A percentile compares a stretch with the other conserved stretches of the same genome.
phyloP scores from a whole-genome alignment of 306 rosid genomes.

The Cucurbita ficifolia region DNA sequence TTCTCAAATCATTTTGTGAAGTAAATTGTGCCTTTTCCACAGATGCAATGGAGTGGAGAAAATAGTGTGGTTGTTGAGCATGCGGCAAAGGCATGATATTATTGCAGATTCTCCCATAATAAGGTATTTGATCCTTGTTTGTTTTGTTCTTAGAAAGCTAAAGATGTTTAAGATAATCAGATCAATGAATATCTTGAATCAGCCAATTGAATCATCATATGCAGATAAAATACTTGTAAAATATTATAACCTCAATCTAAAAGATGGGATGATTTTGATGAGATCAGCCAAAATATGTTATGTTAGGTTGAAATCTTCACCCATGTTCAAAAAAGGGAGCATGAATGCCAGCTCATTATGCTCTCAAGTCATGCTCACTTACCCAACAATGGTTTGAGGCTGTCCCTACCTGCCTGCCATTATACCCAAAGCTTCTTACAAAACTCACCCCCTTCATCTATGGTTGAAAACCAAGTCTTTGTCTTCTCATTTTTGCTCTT shows the following conservation, averaged over 20 bases:
- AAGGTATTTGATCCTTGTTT: neutral
- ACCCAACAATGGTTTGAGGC: constrained; percentile 1
- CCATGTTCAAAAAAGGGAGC: neutral
- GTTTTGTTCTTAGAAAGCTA: neutral
- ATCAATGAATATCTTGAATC: neutral
- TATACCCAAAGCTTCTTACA: neutral
- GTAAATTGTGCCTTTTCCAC: neutral
- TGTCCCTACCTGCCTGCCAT: constrained; percentile 9
- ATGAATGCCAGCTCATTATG: neutral
- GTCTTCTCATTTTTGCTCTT: neutral
- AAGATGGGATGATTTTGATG: neutral
- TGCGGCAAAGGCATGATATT: neutral
- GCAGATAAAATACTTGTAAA: neutral
- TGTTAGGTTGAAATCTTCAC: neutral
- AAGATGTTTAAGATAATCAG: constrained; percentile 1
- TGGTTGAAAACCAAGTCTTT: neutral
- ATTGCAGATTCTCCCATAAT: constrained; percentile 2
- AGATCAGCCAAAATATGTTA: neutral
- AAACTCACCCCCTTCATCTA: neutral
- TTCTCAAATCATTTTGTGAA: neutral
- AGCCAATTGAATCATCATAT: neutral
- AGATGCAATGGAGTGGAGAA: neutral
- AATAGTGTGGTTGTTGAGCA: neutral
- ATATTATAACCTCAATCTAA: neutral
- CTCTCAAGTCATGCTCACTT: neutral